Evolutionary conservation across 23 red algal species (phyloP).

Genomic region (Gracilaria gracilis): DNA sequence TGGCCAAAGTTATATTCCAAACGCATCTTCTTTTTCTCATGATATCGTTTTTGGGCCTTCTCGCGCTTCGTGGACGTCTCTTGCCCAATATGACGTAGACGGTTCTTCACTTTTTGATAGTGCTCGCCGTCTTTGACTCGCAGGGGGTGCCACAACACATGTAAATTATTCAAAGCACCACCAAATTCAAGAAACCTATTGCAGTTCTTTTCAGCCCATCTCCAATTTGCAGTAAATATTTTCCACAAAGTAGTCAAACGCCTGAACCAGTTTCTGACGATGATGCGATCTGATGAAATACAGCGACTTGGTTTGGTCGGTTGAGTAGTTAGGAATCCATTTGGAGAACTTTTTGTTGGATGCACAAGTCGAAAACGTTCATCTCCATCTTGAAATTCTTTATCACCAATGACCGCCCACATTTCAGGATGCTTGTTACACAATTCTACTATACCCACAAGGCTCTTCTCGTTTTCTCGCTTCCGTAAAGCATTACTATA

Average conservation of each 20-base stretch:
- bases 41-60: neutral
- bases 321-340: neutral
- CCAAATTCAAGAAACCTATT: neutral
- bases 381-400: neutral
- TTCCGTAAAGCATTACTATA: neutral
- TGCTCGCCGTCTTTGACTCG: neutral
- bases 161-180: neutral
- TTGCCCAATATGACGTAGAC: neutral
- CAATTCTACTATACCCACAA: too few relatives aligned
- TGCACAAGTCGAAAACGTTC: slow-evolving; percentile 23
- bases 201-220: neutral
- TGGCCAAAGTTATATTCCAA: too few relatives aligned
- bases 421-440: neutral
- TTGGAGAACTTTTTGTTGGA: too few relatives aligned
- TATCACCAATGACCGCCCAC: slow-evolving; percentile 26
- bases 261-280: slow-evolving; percentile 43
- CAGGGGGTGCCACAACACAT: neutral
- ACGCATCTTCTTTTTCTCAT: neutral
- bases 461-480: neutral
- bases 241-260: neutral
- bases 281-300: slow-evolving; percentile 36
- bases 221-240: neutral
- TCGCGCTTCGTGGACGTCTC: neutral
- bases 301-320: neutral
- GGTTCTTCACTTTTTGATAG: neutral